Evolutionary conservation across 176 grass and related monocot species (phyloP).

Genomic region (Saccharum officinarum): DNA sequence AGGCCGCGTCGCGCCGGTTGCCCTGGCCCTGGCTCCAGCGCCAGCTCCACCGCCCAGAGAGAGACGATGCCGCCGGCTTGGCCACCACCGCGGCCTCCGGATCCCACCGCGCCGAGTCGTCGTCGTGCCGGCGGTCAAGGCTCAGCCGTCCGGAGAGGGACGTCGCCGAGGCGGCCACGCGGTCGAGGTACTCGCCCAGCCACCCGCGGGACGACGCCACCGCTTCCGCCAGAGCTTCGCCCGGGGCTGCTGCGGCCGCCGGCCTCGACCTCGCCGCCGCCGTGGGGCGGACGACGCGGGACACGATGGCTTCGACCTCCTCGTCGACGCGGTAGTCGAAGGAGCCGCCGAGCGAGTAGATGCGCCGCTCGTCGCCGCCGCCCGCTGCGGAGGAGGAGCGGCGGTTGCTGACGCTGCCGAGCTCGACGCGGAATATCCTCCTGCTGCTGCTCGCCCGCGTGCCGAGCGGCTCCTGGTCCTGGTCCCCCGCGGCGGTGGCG

Average conservation of each 20-base stretch:
- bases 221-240: conserved; percentile 60
- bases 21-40: conserved; percentile 57
- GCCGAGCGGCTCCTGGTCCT: not conserved
- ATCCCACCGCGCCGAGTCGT: conserved; percentile 55
- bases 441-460: conserved; percentile 23
- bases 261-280: not conserved
- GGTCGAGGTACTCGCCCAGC: conserved; percentile 83
- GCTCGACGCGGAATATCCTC: conserved; percentile 75
- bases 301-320: conserved; percentile 77
- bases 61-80: conserved; percentile 52
- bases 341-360: conserved; percentile 71
- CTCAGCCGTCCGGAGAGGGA: conserved; percentile 69
- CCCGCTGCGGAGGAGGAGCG: conserved; percentile 31
- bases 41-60: conserved; percentile 68
- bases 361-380: conserved; percentile 38
- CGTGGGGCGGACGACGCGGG: conserved; percentile 48
- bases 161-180: conserved; percentile 57
- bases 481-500: not conserved
- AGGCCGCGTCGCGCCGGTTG: conserved; percentile 44
- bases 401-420: conserved; percentile 80
- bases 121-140: conserved; percentile 33
- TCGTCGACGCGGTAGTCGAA: conserved; percentile 90
- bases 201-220: conserved; percentile 61
- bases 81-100: conserved; percentile 35
- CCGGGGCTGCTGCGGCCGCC: not conserved